Percentiles rank a stretch among this genome's conserved stretches.
phyloP scores from a whole-genome alignment of 73 alveolate genomes.

The Paraurostyla sp. region DNA sequence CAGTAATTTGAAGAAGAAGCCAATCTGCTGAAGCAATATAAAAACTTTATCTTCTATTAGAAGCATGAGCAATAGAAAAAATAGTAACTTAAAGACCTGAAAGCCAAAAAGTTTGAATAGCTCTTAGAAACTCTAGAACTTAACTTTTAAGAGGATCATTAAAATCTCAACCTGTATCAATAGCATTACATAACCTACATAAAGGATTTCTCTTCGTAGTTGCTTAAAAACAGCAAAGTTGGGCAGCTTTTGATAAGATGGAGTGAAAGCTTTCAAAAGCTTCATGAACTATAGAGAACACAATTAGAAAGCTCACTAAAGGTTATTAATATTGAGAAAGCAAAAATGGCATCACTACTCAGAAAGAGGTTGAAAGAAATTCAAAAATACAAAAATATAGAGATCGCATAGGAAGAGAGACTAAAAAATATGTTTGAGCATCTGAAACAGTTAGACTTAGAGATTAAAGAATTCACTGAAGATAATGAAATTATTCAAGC shows the following conservation, averaged over 20 bases:
- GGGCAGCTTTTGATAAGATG: background rate
- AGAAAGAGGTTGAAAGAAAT: slow-evolving; percentile 3
- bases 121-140: background rate
- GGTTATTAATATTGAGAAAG: slow-evolving; percentile 1
- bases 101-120: background rate
- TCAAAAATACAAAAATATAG: slow-evolving; percentile 14
- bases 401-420: slow-evolving; percentile 3
- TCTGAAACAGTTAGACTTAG: background rate
- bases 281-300: background rate
- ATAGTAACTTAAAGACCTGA: background rate
- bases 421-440: slow-evolving; percentile 41
- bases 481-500: slow-evolving; percentile 20
- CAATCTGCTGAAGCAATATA: background rate
- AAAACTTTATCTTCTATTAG: background rate
- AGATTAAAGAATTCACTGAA: slow-evolving; percentile 4
- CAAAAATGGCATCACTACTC: background rate
- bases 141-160: background rate
- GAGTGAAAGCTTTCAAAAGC: too few relatives aligned
- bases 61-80: background rate
- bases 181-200: background rate
- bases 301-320: background rate
- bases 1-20: background rate
- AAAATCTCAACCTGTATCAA: too few relatives aligned
- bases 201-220: background rate
- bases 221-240: background rate